Evolutionary conservation across 176 grass and related monocot genomes (phyloP), one percentile per base, ranked within the genome.

Genomic region (Phoenix roebelenii): DNA sequence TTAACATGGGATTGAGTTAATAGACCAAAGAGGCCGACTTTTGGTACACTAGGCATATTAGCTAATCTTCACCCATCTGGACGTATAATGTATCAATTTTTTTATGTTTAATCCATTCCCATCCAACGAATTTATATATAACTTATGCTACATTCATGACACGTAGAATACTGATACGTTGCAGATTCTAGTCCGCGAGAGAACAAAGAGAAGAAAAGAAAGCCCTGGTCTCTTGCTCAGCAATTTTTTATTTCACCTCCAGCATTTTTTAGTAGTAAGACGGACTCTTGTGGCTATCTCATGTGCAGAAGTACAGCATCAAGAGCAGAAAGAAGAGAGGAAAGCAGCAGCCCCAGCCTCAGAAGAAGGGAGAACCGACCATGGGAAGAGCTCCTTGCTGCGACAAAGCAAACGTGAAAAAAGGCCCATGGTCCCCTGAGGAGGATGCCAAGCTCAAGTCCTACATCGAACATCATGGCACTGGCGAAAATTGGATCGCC

Each of bases 161-260:
- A 44, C 24, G 19, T 24, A 65, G 20, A 25, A 22, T 44, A 74
- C 59, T 74, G 75, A 79, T 84, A 74, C 61, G 78, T 86, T 77
- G 65, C 75, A 94, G 89, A 95, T 95, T 95, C 89, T 95, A 82
- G 76, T 84, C 74, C 81, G 82, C 85, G 81, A 69, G 76, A 88
- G 83, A 82, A 77, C 88, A 69, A 80, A 88, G 83, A 82, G 77
- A 95, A 95, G 88, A 88, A 78, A 62, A 60, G 78, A 60, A 57
- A 52, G 58, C 84, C 71, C 62, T 78, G 70, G 84, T 93, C 80
- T 74, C 58, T 67, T 78, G 83, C 77, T 64, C 80, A 73, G 58
- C 64, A 77, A 77, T 44, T 14, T 44, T 78, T 32, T 83, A 82
- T 83, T 92, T 80, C 80, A 61, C 74, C 71, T 59, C 76, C 56